These are phyloP conservation scores for Xylariaceae sp. DNA, from an alignment of 2,329 filamentous ascomycete species.

Conservation along the genomic window DNA sequence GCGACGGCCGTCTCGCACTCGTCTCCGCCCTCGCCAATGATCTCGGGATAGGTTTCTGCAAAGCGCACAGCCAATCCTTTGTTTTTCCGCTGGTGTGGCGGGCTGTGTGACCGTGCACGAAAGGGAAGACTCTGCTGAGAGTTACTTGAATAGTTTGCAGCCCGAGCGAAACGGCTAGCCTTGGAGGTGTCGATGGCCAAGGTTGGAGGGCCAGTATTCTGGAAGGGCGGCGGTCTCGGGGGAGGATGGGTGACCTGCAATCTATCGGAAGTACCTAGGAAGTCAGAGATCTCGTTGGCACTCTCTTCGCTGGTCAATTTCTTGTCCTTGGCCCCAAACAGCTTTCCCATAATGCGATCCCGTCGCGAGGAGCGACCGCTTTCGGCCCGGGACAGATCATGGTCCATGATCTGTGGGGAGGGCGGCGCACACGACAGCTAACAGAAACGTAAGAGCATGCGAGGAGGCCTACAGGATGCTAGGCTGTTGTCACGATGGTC, in stretches of 20 bases:
- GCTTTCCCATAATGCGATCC: constrained; percentile 66
- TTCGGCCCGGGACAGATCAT: constrained; percentile 35
- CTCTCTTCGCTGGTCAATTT: constrained; percentile 49
- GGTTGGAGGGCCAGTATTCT: constrained; percentile 45
- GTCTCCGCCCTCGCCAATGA: constrained; percentile 92
- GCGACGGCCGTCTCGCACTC: constrained; percentile 75
- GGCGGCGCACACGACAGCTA: constrained; percentile 15
- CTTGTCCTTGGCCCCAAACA: constrained; percentile 53
- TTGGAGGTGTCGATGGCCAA: constrained; percentile 61
- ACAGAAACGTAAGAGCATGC: constrained; percentile 12
- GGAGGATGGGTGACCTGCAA: constrained; percentile 59
- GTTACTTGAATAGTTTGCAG: constrained; percentile 51
- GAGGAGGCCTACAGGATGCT: neutral
- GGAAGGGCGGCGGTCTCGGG: constrained; percentile 44
- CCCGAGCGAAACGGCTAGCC: constrained; percentile 62
- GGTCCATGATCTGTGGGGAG: constrained; percentile 36
- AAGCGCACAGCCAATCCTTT: constrained; percentile 78
- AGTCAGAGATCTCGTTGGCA: constrained; percentile 61
- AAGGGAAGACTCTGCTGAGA: constrained; percentile 52
- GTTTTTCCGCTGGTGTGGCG: constrained; percentile 55
- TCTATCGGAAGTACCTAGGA: constrained; percentile 63
- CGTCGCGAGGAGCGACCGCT: constrained; percentile 38
- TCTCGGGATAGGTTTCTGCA: constrained; percentile 70
- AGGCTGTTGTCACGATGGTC: neutral
- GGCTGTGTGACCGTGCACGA: constrained; percentile 51